Percentiles rank a stretch among this genome's conserved stretches.
These are phyloP conservation scores for Camellia japonica DNA, from an alignment of 148 eudicot species.

Conservation along the genomic window DNA sequence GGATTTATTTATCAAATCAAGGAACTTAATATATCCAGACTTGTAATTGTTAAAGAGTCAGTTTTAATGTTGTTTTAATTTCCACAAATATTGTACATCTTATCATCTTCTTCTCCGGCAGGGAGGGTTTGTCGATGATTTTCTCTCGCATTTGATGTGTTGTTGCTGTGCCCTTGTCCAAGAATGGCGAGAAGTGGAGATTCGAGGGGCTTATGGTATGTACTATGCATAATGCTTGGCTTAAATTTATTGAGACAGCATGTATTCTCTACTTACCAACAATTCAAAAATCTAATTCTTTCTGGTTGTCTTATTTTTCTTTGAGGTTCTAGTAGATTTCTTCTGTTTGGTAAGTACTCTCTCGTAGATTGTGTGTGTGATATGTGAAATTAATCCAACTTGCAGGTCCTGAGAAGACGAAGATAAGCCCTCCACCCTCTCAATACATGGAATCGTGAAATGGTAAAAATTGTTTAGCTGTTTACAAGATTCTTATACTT, in stretches of 20 bases:
- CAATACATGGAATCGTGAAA: slow-evolving; percentile 68
- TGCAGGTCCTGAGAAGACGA: slow-evolving; percentile 66
- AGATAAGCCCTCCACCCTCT: slow-evolving; percentile 58
- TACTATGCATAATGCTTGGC: background rate
- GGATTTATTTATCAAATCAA: background rate
- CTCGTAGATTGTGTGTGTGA: background rate
- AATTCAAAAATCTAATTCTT: background rate
- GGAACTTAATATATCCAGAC: background rate
- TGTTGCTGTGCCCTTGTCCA: slow-evolving; percentile 99
- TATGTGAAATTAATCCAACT: background rate
- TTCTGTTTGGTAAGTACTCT: background rate
- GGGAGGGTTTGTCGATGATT: slow-evolving; percentile 92
- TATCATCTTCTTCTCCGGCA: slow-evolving; percentile 23
- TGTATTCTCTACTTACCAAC: background rate
- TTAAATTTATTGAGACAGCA: background rate
- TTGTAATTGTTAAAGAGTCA: background rate
- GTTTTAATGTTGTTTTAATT: background rate
- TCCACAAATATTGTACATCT: background rate
- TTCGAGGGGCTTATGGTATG: slow-evolving; percentile 74
- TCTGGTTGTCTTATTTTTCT: background rate
- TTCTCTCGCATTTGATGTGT: slow-evolving; percentile 92
- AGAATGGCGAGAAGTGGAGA: slow-evolving; percentile 93
- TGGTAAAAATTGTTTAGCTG: background rate
- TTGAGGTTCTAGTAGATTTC: background rate
- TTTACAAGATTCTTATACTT: slow-evolving; percentile 3